Base-by-base conservation (phyloP, 306 rosid species). In the Cucurbita argyrosperma region DNA sequence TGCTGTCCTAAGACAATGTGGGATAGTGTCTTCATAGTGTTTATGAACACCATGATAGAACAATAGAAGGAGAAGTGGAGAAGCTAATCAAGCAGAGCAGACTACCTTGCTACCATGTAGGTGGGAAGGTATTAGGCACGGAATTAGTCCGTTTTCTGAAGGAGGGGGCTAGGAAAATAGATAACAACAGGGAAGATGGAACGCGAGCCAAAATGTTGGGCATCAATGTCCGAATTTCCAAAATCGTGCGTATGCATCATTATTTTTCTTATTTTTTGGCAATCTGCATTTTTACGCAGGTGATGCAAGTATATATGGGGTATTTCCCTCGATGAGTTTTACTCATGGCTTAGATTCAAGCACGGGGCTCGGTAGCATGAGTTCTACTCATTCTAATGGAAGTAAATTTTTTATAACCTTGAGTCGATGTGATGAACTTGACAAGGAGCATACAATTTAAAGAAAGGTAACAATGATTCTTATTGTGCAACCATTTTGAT, bases 221-320 rank as follows among this genome's bases (percentile, higher is more conserved):
- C 47, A 7, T 49, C 50, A 49, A 65, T 40, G 51, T 40, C 35
- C 19, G 5, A 14, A 35, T 51, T 71, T 71, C 30, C 46, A 51
- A 40, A 72, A 7, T 40, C 14, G 19, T 14, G 65, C 53, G 38
- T 72, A 38, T 53, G 19, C 42, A 72, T 70, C 66, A 42, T 19
- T 72, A 47, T 18, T 40, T 55, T 38, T 75, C 56, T 59, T 21
- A 45, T 63, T 75, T 15, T 6, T 21, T 4, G n/a, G 40, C 70
- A n/a, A 21, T 60, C 16, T 30, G 19, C 16, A 19, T 26, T 47
- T 76, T 45, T 37, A 71, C 67, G 72, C 83, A 92, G 96, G 97
- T 13, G 99, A 97, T 21, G 96, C 89, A 58, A 89, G 96, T 76
- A 87, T 94, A 54, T 94, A 89, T 78, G 96, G 96, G 87, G 82